Percentiles rank a stretch among this genome's conserved stretches.
These are phyloP conservation scores for Botrytis elliptica DNA, from an alignment of 2,329 filamentous ascomycete genomes.

Conservation along the genomic window DNA sequence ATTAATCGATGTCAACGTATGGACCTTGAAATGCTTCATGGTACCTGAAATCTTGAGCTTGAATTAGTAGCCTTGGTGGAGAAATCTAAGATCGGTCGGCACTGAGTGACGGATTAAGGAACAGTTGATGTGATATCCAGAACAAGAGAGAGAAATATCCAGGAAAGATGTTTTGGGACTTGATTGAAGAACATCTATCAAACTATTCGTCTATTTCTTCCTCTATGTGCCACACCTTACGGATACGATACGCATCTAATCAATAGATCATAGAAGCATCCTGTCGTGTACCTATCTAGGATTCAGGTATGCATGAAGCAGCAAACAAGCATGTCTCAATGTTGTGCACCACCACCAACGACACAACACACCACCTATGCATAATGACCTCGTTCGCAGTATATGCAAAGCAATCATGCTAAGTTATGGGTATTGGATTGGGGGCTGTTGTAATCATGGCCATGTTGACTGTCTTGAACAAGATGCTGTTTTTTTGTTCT, in stretches of 20 bases:
- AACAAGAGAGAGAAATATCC: not conserved
- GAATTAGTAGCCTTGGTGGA: not conserved
- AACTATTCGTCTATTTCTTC: not conserved
- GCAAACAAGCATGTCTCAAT: not conserved
- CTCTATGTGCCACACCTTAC: not conserved
- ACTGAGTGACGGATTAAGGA: not conserved
- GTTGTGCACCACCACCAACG: not conserved
- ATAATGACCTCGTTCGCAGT: not conserved
- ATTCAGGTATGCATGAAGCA: not conserved
- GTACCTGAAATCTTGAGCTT: not conserved
- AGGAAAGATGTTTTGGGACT: not conserved
- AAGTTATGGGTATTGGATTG: not conserved
- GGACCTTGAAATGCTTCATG: not conserved
- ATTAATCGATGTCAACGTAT: not conserved
- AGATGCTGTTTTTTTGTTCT: not conserved
- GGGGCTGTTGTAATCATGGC: too few species aligned
- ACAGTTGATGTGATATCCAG: not conserved
- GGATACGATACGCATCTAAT: constrained; percentile 1
- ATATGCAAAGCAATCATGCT: not conserved
- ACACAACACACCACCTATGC: not conserved
- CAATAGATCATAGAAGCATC: constrained; percentile 18
- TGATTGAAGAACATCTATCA: not conserved
- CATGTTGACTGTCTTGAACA: not conserved
- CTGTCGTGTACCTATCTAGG: constrained; percentile 4
- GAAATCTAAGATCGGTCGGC: not conserved